Percentiles rank a stretch among this genome's conserved stretches.
phyloP scores from a whole-genome alignment of 2,329 filamentous ascomycete species.

The Helotiales sp. region DNA sequence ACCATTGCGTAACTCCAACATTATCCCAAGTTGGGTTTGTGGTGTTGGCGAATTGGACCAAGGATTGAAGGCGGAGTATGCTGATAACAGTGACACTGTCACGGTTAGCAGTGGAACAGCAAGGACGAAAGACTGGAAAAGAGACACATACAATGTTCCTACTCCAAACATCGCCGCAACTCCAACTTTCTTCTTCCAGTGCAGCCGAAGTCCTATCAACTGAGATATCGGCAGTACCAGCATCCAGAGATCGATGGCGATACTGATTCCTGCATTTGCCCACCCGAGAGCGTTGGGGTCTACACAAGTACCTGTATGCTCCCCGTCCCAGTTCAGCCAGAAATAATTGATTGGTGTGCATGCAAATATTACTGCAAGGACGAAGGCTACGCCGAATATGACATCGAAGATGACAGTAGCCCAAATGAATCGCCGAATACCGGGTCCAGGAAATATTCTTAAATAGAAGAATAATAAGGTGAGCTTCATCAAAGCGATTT shows the following conservation, averaged over 20 bases:
- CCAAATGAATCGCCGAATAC: conserved; percentile 43
- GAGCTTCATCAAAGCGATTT: conserved; percentile 50
- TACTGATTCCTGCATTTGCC: conserved; percentile 49
- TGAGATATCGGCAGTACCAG: conserved; percentile 50
- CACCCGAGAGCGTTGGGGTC: conserved; percentile 46
- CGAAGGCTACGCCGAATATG: conserved; percentile 40
- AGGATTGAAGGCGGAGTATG: conserved; percentile 24
- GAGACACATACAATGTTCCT: conserved; percentile 40
- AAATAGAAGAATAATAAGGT: conserved; percentile 56
- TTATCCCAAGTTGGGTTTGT: conserved; percentile 28
- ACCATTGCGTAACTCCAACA: conserved; percentile 20
- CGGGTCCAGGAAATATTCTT: conserved; percentile 48
- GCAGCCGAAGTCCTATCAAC: conserved; percentile 42
- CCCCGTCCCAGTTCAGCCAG: conserved; percentile 54
- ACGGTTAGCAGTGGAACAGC: neutral
- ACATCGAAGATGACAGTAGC: conserved; percentile 42
- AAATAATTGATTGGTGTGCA: conserved; percentile 51
- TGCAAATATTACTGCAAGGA: conserved; percentile 45
- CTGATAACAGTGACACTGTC: conserved; percentile 26
- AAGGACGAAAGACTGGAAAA: neutral
- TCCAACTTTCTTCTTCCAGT: conserved; percentile 49
- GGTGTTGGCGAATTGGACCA: conserved; percentile 22
- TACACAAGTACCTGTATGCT: conserved; percentile 48
- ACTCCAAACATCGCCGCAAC: conserved; percentile 51
- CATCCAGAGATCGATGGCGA: conserved; percentile 52